phyloP scores from a whole-genome alignment of 768 basidiomycete species.

The Tylopilus plumbeoviolaceoides region DNA sequence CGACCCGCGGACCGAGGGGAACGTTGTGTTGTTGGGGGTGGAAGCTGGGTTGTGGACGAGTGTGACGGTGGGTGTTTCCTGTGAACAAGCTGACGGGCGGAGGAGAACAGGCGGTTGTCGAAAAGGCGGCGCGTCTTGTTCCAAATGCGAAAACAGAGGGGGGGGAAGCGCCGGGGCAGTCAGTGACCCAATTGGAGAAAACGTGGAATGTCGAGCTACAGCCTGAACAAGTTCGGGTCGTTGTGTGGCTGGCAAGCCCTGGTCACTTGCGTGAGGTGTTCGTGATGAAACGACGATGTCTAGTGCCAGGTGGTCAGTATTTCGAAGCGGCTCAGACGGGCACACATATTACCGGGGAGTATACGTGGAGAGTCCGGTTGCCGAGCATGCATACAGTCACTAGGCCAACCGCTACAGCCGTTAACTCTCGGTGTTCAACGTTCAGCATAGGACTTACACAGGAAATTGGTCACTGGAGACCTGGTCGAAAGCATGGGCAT shows the following conservation, averaged over 20 bases:
- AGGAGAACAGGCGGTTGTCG: too few relatives aligned
- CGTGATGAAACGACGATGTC: neutral
- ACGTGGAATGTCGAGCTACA: neutral
- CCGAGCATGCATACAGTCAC: neutral
- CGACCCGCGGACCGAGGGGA: neutral
- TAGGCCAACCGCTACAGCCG: neutral
- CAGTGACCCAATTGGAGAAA: neutral
- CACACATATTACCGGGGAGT: neutral
- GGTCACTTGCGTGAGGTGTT: neutral
- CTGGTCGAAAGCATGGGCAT: neutral
- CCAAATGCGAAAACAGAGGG: neutral
- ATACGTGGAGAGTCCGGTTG: neutral
- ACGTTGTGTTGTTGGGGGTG: neutral
- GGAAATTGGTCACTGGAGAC: neutral
- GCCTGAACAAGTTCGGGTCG: too few relatives aligned
- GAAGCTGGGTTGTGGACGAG: neutral
- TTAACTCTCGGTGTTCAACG: neutral
- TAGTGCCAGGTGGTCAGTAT: neutral
- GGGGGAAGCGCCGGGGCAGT: neutral
- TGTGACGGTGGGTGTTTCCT: neutral
- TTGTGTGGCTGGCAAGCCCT: neutral
- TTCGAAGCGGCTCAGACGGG: neutral
- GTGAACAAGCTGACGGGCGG: neutral
- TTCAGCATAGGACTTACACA: neutral
- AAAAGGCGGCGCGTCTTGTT: neutral